Conservation (phyloP, 1,139 yeast genomes). For the Lipomyces yarrowii region DNA sequence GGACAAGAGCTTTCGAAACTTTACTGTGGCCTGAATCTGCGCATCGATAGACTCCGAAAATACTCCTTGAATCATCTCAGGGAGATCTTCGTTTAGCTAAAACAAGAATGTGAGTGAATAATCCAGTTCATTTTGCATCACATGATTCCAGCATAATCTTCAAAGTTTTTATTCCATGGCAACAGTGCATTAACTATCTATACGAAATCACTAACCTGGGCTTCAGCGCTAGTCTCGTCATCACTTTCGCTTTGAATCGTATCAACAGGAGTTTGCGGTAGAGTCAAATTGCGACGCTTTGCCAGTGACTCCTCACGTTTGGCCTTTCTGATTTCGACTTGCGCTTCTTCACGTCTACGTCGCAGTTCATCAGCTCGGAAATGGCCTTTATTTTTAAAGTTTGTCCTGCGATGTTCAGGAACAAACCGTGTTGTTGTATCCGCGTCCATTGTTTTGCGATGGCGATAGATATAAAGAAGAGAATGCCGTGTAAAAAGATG, state of each 20-base stretch:
- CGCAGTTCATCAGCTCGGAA: constrained; percentile 95
- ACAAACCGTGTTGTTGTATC: constrained; percentile 84
- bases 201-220: constrained; percentile 33
- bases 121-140: constrained; percentile 4
- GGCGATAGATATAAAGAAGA: not conserved
- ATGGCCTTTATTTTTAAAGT: constrained; percentile 91
- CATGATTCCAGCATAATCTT: not conserved
- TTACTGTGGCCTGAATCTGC: constrained; percentile 86
- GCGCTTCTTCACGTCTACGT: constrained; percentile 97
- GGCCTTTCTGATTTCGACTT: constrained; percentile 93
- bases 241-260: constrained; percentile 47
- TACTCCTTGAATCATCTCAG: constrained; percentile 81
- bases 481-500: not conserved
- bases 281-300: constrained; percentile 78
- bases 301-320: constrained; percentile 93
- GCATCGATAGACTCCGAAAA: constrained; percentile 75
- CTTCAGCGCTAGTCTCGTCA: constrained; percentile 44
- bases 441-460: constrained; percentile 37
- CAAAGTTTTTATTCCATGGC: not conserved
- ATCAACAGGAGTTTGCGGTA: constrained; percentile 40
- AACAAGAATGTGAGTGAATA: constrained; percentile 3
- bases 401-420: constrained; percentile 97
- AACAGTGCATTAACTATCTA: not conserved
- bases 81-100: constrained; percentile 66
- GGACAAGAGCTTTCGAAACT: constrained; percentile 89